A percentile compares a stretch with the other conserved stretches of the same genome.
Conservation (phyloP, 345 rosid genomes). For the Excoecaria cochinchinensis region DNA sequence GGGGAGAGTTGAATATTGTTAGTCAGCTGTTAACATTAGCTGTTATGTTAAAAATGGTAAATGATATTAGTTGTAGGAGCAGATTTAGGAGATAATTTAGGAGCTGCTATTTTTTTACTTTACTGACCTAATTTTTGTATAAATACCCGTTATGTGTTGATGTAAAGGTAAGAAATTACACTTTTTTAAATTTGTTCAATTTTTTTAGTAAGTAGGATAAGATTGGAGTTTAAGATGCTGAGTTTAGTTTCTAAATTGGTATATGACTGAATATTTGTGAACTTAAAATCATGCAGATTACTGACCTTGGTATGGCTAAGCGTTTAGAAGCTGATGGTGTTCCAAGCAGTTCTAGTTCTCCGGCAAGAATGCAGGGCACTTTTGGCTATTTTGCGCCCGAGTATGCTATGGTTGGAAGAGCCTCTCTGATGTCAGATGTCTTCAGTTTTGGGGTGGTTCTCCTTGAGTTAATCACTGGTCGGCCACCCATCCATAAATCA, state of each 20-base stretch:
- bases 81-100: too few species aligned
- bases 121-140: too few species aligned
- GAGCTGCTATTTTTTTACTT: too few species aligned
- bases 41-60: too few species aligned
- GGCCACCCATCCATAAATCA: slow-evolving; percentile 70
- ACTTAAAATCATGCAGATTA: slow-evolving; percentile 54
- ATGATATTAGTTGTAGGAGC: too few species aligned
- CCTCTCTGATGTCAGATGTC: slow-evolving; percentile 93
- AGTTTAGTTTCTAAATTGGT: background rate
- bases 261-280: background rate
- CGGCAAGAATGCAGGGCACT: slow-evolving; percentile 91
- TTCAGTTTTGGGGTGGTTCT: slow-evolving; percentile 97
- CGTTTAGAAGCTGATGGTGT: slow-evolving; percentile 71
- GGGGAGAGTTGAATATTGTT: too few species aligned
- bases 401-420: slow-evolving; percentile 89
- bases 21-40: too few species aligned
- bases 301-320: slow-evolving; percentile 99
- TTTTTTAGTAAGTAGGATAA: background rate
- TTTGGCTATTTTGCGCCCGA: slow-evolving; percentile 99
- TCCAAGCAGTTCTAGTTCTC: slow-evolving; percentile 85
- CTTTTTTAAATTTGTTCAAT: too few species aligned
- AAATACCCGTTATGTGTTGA: too few species aligned
- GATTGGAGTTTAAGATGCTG: background rate
- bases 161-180: too few species aligned
- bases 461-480: slow-evolving; percentile 90